Evolutionary conservation across 306 rosid species (phyloP).

Genomic region (Glycine latifolia): DNA sequence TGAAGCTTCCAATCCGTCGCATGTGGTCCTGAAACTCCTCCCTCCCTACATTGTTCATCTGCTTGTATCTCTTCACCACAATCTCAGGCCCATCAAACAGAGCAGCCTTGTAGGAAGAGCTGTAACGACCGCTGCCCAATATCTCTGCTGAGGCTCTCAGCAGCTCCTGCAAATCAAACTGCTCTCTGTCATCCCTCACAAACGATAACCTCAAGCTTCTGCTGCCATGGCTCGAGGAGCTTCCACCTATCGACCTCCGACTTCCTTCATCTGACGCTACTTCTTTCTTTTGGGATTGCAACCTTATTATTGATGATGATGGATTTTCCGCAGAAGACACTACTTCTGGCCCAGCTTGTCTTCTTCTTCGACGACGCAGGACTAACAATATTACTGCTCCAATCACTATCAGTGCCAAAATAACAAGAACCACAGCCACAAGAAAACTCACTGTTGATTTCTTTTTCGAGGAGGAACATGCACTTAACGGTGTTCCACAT

Average conservation of each 20-base stretch:
- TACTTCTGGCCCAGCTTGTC: neutral
- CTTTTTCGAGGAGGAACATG: conserved; percentile 46
- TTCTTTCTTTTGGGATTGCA: conserved; percentile 28
- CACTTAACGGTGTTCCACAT: conserved; percentile 72
- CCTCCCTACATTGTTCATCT: conserved; percentile 82
- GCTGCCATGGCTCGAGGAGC: neutral
- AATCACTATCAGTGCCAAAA: conserved; percentile 53
- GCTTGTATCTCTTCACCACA: conserved; percentile 88
- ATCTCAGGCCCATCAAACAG: conserved; percentile 59
- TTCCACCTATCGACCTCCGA: neutral
- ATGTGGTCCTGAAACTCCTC: conserved; percentile 83
- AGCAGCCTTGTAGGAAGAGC: conserved; percentile 86
- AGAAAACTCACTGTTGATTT: conserved; percentile 42
- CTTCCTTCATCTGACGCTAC: neutral
- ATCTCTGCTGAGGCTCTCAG: conserved; percentile 84
- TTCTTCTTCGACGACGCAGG: conserved; percentile 45
- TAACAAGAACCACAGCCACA: conserved; percentile 53
- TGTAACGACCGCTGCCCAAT: conserved; percentile 77
- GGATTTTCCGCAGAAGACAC: too few species aligned
- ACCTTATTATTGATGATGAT: too few species aligned
- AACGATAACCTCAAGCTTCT: conserved; percentile 61
- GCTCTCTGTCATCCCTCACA: conserved; percentile 71
- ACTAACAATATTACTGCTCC: conserved; percentile 53
- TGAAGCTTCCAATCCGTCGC: conserved; percentile 77
- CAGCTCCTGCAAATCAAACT: conserved; percentile 75